These are phyloP conservation scores for Fraxinus sp. DNA, from an alignment of 305 asterid species.

Conservation along the genomic window DNA sequence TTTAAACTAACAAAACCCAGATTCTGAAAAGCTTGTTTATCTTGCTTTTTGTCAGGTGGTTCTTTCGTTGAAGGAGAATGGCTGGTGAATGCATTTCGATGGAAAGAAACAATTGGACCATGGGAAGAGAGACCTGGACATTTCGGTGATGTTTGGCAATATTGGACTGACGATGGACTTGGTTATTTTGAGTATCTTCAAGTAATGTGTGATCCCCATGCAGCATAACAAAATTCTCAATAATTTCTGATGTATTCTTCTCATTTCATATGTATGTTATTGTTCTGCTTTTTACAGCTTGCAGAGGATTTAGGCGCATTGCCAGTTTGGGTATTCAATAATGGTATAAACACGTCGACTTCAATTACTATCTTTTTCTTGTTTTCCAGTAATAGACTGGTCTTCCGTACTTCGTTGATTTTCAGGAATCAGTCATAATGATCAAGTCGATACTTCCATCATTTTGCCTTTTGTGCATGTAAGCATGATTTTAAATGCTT, in stretches of 20 bases:
- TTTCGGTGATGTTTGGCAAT: slow-evolving; percentile 85
- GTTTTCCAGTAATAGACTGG: not conserved
- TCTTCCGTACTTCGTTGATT: not conserved
- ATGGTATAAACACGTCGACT: slow-evolving; percentile 41
- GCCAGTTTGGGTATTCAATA: slow-evolving; percentile 94
- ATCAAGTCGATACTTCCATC: slow-evolving; percentile 65
- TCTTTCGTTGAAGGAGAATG: slow-evolving; percentile 83
- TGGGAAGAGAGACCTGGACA: slow-evolving; percentile 93
- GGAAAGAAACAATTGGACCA: slow-evolving; percentile 79
- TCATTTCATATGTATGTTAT: slow-evolving; percentile 3
- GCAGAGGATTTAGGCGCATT: slow-evolving; percentile 88
- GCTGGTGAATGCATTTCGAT: slow-evolving; percentile 71
- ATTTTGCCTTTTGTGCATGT: slow-evolving; percentile 78
- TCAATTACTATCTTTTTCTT: not conserved
- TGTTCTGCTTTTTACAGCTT: slow-evolving; percentile 50
- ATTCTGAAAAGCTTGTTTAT: not conserved
- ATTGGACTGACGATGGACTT: slow-evolving; percentile 96
- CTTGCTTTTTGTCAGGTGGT: slow-evolving; percentile 48
- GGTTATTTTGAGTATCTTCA: slow-evolving; percentile 81
- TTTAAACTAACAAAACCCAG: not conserved
- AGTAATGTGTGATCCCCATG: slow-evolving; percentile 34
- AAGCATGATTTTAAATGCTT: slow-evolving; percentile 14
- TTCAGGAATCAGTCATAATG: slow-evolving; percentile 76
- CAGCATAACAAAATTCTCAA: not conserved
- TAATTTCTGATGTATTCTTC: slow-evolving; percentile 1